These are phyloP conservation scores for Pleurostoma richardsiae DNA, from an alignment of 2,329 filamentous ascomycete species.

Conservation along the genomic window DNA sequence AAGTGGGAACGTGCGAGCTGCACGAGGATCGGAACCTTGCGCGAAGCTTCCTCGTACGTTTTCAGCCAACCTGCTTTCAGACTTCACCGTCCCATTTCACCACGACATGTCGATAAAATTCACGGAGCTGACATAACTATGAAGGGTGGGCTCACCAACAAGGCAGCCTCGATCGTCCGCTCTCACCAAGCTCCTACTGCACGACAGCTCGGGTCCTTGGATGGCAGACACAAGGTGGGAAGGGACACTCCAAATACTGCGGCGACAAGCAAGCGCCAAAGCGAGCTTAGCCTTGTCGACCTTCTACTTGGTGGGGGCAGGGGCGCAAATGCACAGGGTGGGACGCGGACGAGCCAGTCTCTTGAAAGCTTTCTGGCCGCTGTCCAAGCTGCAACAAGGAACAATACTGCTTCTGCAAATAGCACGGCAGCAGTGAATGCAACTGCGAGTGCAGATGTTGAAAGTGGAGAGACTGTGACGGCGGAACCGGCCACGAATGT, in stretches of 20 bases:
- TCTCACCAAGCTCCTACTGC: too few relatives aligned
- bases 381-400: constrained; percentile 3
- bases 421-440: background rate
- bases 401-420: constrained; percentile 3
- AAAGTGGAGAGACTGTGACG: constrained; percentile 6
- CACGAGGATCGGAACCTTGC: too few relatives aligned
- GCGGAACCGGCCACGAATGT: background rate
- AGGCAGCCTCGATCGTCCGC: too few relatives aligned
- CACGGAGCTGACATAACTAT: too few relatives aligned
- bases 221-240: constrained; percentile 1
- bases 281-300: background rate
- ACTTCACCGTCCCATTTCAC: too few relatives aligned
- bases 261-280: background rate
- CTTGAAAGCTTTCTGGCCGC: constrained; percentile 2
- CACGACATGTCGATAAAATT: too few relatives aligned
- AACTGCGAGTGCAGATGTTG: constrained; percentile 1
- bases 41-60: too few relatives aligned
- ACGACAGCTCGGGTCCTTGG: background rate
- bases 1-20: too few relatives aligned
- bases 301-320: constrained; percentile 4
- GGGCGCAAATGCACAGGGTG: background rate
- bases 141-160: too few relatives aligned
- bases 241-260: constrained; percentile 1
- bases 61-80: too few relatives aligned
- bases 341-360: background rate